Evolutionary conservation across 257 asterid genomes (phyloP).

Genomic region (Henckelia pumila): DNA sequence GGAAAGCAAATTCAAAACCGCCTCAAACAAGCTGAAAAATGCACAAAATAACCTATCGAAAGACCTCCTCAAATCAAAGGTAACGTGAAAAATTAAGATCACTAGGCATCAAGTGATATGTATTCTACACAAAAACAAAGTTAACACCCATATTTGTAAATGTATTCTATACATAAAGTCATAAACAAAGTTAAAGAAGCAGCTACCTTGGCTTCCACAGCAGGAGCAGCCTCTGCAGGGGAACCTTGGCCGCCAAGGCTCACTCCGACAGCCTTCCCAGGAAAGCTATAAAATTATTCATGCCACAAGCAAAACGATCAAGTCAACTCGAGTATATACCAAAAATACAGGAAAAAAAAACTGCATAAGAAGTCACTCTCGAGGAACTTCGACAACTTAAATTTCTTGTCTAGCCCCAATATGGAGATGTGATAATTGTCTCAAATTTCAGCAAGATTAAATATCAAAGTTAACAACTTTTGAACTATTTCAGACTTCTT

Average conservation of each 20-base stretch:
- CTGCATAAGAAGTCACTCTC: background rate
- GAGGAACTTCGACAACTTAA: background rate
- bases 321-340: constrained; percentile 1
- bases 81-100: background rate
- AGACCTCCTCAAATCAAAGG: background rate
- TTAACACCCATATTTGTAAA: background rate
- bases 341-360: background rate
- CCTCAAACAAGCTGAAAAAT: background rate
- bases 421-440: background rate
- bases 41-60: background rate
- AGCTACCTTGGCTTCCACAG: constrained; percentile 50
- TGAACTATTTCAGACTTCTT: background rate
- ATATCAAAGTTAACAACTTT: background rate
- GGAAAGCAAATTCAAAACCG: background rate
- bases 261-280: constrained; percentile 88
- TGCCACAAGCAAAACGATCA: constrained; percentile 4
- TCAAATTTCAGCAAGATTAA: background rate
- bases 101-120: background rate
- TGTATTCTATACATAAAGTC: background rate
- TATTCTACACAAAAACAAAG: background rate
- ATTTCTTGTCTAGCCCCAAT: background rate
- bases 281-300: constrained; percentile 49
- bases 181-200: background rate
- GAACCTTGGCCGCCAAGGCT: constrained; percentile 54
- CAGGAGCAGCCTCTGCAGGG: constrained; percentile 51